Conservation (phyloP, 768 basidiomycete species). For the Panellus pusillus region DNA sequence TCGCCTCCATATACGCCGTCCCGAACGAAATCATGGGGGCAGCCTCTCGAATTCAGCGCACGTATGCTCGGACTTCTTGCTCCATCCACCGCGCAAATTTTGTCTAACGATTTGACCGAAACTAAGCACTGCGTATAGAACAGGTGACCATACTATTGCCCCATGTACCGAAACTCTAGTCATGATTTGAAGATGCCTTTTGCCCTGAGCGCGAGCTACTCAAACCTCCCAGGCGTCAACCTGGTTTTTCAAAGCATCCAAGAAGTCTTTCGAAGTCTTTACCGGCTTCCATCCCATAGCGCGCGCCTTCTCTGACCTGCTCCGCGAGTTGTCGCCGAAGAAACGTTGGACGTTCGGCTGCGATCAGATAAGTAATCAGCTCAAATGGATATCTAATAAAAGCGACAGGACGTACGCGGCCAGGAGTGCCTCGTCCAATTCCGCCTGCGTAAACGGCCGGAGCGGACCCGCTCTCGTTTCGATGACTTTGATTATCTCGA, state of each 20-base stretch:
- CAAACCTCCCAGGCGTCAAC: slow-evolving; percentile 19
- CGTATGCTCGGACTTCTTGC: no score
- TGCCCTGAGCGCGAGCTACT: no score
- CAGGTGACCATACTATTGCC: no score
- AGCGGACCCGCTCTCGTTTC: slow-evolving; percentile 18
- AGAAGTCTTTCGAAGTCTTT: slow-evolving; percentile 32
- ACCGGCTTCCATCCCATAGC: slow-evolving; percentile 40
- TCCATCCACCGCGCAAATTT: no score
- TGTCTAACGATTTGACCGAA: no score
- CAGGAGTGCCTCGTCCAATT: slow-evolving; percentile 27
- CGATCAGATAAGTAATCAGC: not conserved
- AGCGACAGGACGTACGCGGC: not conserved
- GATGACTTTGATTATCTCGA: slow-evolving; percentile 15
- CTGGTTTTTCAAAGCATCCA: slow-evolving; percentile 32
- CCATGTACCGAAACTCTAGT: no score
- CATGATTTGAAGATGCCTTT: no score
- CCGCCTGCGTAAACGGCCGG: slow-evolving; percentile 28
- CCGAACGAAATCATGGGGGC: no score
- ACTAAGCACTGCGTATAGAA: no score
- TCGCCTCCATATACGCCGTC: no score
- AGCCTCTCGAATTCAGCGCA: no score
- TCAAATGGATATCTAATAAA: not conserved
- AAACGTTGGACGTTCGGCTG: slow-evolving; percentile 2
- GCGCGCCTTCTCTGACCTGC: slow-evolving; percentile 25
- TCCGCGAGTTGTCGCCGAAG: slow-evolving; percentile 26